phyloP scores from a whole-genome alignment of 2,329 filamentous ascomycete species.

The Claviceps pazoutovae region DNA sequence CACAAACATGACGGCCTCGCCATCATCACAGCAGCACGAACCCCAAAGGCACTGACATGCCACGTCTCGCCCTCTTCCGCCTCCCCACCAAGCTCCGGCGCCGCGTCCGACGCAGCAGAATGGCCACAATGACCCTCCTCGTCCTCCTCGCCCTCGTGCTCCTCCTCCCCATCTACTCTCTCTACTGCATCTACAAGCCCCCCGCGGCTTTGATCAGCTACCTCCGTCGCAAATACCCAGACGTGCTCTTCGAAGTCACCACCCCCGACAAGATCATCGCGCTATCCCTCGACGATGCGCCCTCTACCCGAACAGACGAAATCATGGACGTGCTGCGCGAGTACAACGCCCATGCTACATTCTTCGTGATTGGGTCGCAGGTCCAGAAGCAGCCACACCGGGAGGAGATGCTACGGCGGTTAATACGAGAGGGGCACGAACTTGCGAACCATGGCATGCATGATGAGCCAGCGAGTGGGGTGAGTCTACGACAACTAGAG shows the following conservation, averaged over 20 bases:
- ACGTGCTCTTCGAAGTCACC: constrained; percentile 61
- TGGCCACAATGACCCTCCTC: constrained; percentile 37
- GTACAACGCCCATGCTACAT: constrained; percentile 61
- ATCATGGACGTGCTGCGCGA: constrained; percentile 55
- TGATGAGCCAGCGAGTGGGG: constrained; percentile 58
- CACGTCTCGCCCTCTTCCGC: constrained; percentile 34
- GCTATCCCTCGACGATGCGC: constrained; percentile 77
- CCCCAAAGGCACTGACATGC: constrained; percentile 15
- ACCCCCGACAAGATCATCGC: constrained; percentile 54
- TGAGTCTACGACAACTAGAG: constrained; percentile 45
- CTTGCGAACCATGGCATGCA: constrained; percentile 82
- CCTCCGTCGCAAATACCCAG: constrained; percentile 58
- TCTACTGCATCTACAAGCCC: constrained; percentile 71
- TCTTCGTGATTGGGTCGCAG: constrained; percentile 79
- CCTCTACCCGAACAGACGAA: constrained; percentile 54
- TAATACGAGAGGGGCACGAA: constrained; percentile 52
- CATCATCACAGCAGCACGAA: neutral
- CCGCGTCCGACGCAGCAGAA: constrained; percentile 42
- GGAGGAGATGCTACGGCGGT: constrained; percentile 38
- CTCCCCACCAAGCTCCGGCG: constrained; percentile 43
- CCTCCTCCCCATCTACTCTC: constrained; percentile 24
- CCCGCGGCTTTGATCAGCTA: constrained; percentile 56
- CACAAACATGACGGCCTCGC: neutral
- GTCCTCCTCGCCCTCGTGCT: constrained; percentile 21
- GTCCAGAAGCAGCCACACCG: constrained; percentile 31